phyloP scores from a whole-genome alignment of 2,329 filamentous ascomycete genomes.

The Trichoderma breve region DNA sequence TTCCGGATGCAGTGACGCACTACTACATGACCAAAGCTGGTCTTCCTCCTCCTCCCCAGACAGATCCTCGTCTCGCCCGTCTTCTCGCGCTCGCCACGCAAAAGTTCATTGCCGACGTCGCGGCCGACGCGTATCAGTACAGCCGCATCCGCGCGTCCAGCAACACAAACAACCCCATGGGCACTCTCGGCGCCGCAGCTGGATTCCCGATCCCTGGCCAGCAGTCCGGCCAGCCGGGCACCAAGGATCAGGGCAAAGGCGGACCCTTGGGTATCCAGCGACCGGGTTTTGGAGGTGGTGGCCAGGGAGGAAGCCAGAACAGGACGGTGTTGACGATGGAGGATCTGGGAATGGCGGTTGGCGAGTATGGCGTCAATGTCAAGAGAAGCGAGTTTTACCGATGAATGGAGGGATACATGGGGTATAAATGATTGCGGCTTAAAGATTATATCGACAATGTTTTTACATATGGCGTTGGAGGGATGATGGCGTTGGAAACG shows the following conservation, averaged over 20 bases:
- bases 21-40: conserved; percentile 98
- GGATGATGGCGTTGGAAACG: conserved; percentile 2
- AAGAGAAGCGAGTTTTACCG: conserved; percentile 95
- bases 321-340: conserved; percentile 97
- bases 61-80: conserved; percentile 84
- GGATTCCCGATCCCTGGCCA: conserved; percentile 67
- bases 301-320: conserved; percentile 83
- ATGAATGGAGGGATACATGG: conserved; percentile 14
- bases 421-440: not conserved
- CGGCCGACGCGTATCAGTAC: conserved; percentile 97
- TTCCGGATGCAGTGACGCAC: conserved; percentile 94
- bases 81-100: conserved; percentile 96
- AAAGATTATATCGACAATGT: not conserved
- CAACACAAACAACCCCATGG: conserved; percentile 88
- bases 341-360: conserved; percentile 95
- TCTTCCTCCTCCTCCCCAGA: conserved; percentile 87
- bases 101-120: conserved; percentile 97
- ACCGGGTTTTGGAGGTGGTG: conserved; percentile 81
- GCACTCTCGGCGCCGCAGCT: conserved; percentile 73
- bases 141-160: conserved; percentile 88
- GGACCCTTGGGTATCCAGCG: conserved; percentile 71
- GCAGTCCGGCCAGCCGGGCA: conserved; percentile 54
- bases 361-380: conserved; percentile 95
- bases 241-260: conserved; percentile 56
- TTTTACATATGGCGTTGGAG: conserved; percentile 20